Evolutionary conservation across 2,329 filamentous ascomycete genomes (phyloP), one percentile per base, ranked within the genome.

Genomic region (Curvularia hawaiiensis): DNA sequence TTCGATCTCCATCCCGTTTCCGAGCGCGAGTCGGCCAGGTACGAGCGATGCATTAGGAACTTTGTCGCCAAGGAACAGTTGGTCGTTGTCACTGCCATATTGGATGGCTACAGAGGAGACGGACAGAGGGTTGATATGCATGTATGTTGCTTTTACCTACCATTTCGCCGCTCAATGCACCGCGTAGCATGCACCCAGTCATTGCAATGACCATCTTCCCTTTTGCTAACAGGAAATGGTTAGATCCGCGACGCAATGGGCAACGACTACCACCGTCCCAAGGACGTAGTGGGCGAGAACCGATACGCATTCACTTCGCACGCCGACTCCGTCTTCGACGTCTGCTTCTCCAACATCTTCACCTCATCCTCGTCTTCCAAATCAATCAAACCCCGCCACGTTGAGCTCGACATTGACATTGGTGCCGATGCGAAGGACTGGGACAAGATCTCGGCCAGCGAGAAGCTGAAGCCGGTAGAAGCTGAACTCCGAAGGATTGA

Each of bases 381-480:
- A 12, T 38, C 51, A 12, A 57, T 57, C 39, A 53, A 75, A 86
- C 50, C 77, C 73, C 90, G 92, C 65, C 85, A 90, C 76, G 79
- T 97, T 66, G 93, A 97, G 80, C 90, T 97, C 70, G 93, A 97
- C 79, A 90, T 97, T 75, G 93, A 97, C 78, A 96, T 97, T 71
- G 93, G 93, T 71, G 93, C 93, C 78, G 93, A 97, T 78, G 95
- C 95, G 65, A 96, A 96, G 79, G 95, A 99, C 81, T 99, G 95
- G 95, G 92, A 89, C 65, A 92, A 92, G 68, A 96, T 98, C 76
- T 92, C 97, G 80, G 92, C 92, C 56, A 90, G 89, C 63, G 95
- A 99, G 86, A 98, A 98, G 84, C 88, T 99, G 69, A 96, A 97
- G 85, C 95, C 95, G 47, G 87, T 97, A 69, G 95, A 99, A 82